Evolutionary conservation across 139 green algal genomes (phyloP).

Genomic region (Astrephomene gubernaculifera): DNA sequence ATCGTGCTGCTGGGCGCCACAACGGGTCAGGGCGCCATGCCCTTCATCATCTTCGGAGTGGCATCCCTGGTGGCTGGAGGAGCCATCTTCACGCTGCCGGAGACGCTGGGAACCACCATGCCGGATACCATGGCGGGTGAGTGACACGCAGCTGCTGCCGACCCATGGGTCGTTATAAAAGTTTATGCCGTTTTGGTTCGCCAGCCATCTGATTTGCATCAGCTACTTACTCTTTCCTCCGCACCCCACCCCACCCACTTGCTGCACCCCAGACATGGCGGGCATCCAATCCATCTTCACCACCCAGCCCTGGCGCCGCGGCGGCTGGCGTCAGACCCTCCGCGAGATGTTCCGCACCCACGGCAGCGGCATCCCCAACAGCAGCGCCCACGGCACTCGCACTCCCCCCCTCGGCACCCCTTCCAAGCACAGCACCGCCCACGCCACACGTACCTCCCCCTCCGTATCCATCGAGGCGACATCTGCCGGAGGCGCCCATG

Average conservation of each 20-base stretch:
- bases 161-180: too few relatives aligned
- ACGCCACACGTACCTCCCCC: background rate
- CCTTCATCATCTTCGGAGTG: slow-evolving; percentile 60
- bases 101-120: slow-evolving; percentile 60
- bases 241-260: background rate
- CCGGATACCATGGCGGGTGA: slow-evolving; percentile 57
- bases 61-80: slow-evolving; percentile 46
- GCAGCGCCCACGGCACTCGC: background rate
- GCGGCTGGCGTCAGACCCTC: slow-evolving; percentile 29
- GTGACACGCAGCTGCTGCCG: too few relatives aligned
- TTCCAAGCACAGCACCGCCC: background rate
- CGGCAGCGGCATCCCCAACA: background rate
- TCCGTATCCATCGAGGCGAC: background rate
- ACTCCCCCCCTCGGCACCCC: background rate
- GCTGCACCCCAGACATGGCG: slow-evolving; percentile 47
- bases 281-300: slow-evolving; percentile 61
- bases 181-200: too few relatives aligned
- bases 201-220: too few relatives aligned
- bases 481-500: background rate
- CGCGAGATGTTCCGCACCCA: slow-evolving; percentile 26
- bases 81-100: slow-evolving; percentile 63
- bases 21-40: slow-evolving; percentile 28
- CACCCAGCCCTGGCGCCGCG: slow-evolving; percentile 42
- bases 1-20: slow-evolving; percentile 55
- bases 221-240: too few relatives aligned